A percentile compares a stretch with the other conserved stretches of the same genome.
These are phyloP conservation scores for Aspergillus egyptiacus DNA, from an alignment of 495 filamentous ascomycete genomes.

Conservation along the genomic window DNA sequence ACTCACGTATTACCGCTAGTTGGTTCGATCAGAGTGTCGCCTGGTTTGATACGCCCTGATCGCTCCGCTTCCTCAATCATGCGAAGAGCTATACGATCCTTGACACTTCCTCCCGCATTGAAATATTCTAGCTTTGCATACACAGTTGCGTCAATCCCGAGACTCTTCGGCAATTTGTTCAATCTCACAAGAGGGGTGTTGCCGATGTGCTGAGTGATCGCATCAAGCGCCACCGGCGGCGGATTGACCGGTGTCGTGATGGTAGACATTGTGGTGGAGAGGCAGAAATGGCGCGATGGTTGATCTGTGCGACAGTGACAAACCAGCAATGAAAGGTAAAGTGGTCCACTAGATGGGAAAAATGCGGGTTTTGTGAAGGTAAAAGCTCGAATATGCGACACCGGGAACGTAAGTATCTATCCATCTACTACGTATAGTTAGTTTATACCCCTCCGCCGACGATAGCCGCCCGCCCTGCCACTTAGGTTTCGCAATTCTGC, in stretches of 20 bases:
- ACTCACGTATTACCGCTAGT: constrained; percentile 92
- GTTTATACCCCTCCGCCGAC: not conserved
- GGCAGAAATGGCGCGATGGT: not conserved
- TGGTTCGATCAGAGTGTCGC: constrained; percentile 94
- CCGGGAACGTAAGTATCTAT: too few species aligned
- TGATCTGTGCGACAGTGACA: not conserved
- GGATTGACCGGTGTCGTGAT: constrained; percentile 44
- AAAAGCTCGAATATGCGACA: constrained; percentile 1
- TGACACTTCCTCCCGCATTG: constrained; percentile 96
- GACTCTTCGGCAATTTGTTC: constrained; percentile 82
- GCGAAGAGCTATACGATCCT: constrained; percentile 91
- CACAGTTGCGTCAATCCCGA: constrained; percentile 82
- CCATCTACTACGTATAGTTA: not conserved
- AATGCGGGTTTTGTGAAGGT: not conserved
- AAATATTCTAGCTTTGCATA: constrained; percentile 96
- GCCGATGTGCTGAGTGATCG: constrained; percentile 70
- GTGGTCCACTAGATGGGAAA: not conserved
- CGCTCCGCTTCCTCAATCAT: constrained; percentile 97
- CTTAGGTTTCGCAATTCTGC: constrained; percentile 1
- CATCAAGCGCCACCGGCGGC: constrained; percentile 54
- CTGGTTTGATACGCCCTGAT: constrained; percentile 88
- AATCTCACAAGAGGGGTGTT: constrained; percentile 91
- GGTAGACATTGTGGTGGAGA: constrained; percentile 38
- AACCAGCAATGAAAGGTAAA: not conserved
- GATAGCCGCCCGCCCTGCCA: constrained; percentile 3